Base-by-base conservation (phyloP, 192 early-diverging fungal species). In the Coemansia javaensis region DNA sequence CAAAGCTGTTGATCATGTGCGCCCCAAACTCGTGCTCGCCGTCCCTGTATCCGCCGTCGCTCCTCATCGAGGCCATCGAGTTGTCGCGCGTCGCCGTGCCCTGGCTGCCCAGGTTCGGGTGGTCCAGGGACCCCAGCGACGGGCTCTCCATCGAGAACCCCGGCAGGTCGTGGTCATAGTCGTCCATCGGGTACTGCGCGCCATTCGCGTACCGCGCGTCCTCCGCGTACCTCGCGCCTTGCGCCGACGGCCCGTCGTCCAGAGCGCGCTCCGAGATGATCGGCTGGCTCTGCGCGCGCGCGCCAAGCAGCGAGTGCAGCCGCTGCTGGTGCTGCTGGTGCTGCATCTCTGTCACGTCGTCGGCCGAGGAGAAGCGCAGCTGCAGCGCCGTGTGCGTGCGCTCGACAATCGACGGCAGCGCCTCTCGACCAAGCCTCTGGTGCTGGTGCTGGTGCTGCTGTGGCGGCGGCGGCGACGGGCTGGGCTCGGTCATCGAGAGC, bases 171-270 rank as follows among this genome's bases (percentile, higher is more conserved):
- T 41, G 33, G 24, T 22, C 42, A 8, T 42, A 42, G 30, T 44
- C 46, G 35, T 31, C 32, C 25, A 1, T 2, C 37, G 33, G 4
- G 39, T 14, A 33, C 13, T 15, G 11, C 14, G 9, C 33, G 32
- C 8, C 28, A 8, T 39, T 15, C 8, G 73, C 79, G 21, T 77
- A 70, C 37, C 85, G 85, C 32, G 66, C 47, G 9, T 73, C 65
- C 10, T 72, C n/a, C n/a, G n/a, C n/a, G n/a, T n/a, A n/a, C n/a
- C n/a, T n/a, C n/a, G n/a, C n/a, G n/a, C n/a, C n/a, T n/a, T n/a
- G n/a, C n/a, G n/a, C n/a, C n/a, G n/a, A n/a, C 57, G 49, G 80
- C 81, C 35, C 76, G 67, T 52, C 82, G 80, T 21, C 68, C 71
- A 15, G 77, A 67, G 21, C 71, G 68, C 35, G 71, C 68, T 39